Percentiles rank a stretch among this genome's conserved stretches.
Conservation (phyloP, 83 land plant species). For the Picea abies region DNA sequence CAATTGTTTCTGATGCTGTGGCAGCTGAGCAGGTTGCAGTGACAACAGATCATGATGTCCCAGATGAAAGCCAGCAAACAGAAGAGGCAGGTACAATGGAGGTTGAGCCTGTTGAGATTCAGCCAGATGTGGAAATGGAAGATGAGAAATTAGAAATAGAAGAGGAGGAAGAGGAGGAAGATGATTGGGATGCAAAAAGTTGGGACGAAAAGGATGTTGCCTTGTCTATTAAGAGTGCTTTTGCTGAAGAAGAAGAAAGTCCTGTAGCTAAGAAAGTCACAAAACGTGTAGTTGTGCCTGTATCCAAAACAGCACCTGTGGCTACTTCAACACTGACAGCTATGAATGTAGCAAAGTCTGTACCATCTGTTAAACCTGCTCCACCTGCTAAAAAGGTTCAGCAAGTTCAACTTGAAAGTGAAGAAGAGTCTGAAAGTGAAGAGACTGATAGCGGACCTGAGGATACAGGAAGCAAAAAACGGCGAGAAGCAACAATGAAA, state of each 20-base stretch:
- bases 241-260: slow-evolving; percentile 87
- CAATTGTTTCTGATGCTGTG: slow-evolving; percentile 25
- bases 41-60: slow-evolving; percentile 18
- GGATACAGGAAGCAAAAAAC: slow-evolving; percentile 16
- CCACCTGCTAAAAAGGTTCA: slow-evolving; percentile 17
- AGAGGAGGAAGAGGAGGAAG: slow-evolving; percentile 63
- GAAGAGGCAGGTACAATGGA: slow-evolving; percentile 31
- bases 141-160: slow-evolving; percentile 44
- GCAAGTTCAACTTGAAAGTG: slow-evolving; percentile 17
- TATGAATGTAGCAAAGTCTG: slow-evolving; percentile 17
- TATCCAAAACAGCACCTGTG: not conserved
- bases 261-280: slow-evolving; percentile 26
- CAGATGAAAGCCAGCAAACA: slow-evolving; percentile 19
- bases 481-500: slow-evolving; percentile 28
- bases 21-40: slow-evolving; percentile 29
- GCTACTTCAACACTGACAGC: slow-evolving; percentile 13
- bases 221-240: slow-evolving; percentile 72
- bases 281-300: slow-evolving; percentile 16
- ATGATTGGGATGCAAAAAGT: slow-evolving; percentile 97
- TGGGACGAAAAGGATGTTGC: slow-evolving; percentile 83
- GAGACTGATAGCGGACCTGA: slow-evolving; percentile 32
- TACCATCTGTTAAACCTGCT: slow-evolving; percentile 23
- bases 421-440: slow-evolving; percentile 46
- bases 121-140: slow-evolving; percentile 35
- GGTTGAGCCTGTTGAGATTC: slow-evolving; percentile 35